Evolutionary conservation across 164 flowering plant genomes (phyloP), one percentile per base, ranked within the genome.

Genomic region (Cinnamomum micranthum): DNA sequence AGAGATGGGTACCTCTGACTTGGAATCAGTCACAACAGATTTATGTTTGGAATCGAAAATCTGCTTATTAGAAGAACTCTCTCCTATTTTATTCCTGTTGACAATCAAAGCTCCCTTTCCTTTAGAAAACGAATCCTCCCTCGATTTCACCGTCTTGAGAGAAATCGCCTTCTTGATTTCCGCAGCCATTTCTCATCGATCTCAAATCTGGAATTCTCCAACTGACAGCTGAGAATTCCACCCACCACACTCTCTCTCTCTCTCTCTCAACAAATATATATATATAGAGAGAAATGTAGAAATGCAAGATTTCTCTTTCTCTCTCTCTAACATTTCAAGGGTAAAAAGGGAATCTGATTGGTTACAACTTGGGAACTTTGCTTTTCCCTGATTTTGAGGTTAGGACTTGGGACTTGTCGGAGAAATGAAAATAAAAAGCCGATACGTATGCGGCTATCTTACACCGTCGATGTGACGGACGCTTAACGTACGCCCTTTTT

Each of bases 71-170:
- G 73, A 71, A 17, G 73, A 71, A 59, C 47, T 51, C 64, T 28
- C 73, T 19, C 27, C 15, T 25, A 64, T 23, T 64, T 23, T 59
- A 2, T 33, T 72, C 51, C 9, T 72, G 3, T 59, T 20, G 65
- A 6, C 0, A 14, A 66, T n/a, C 50, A 60, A 19, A 19, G 35
- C 50, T 15, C 28, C 66, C 52, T 60, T 72, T 6, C 64, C 74
- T 20, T 72, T 72, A 6, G 74, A 71, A 31, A 23, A 50, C 15
- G 50, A 31, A 17, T 19, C 65, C 6, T 71, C 50, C 27, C 74
- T 71, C 27, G 74, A 31, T 59, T 71, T 71, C 41, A 71, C 51
- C 60, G n/a, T 4, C 74, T 58, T 71, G 65, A 71, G 5, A 31
- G 41, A 28, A 17, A 17, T 60, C 50, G 24, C 52, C 50, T 59